Percentiles rank a stretch among this genome's conserved stretches.
phyloP scores from a whole-genome alignment of 306 rosid species.

The Canavalia ensiformis region DNA sequence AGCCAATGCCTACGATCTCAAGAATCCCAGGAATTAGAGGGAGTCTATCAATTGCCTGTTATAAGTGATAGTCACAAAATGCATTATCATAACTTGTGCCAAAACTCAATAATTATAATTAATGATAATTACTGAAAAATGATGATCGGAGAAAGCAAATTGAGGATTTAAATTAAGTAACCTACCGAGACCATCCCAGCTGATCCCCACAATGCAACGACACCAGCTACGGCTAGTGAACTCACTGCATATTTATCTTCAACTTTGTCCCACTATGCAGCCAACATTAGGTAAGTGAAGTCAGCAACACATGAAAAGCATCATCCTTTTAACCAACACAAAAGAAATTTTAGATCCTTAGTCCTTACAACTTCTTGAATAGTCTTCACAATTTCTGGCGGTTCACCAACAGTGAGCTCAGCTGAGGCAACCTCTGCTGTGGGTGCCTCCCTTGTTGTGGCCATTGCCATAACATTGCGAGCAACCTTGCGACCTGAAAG shows the following conservation, averaged over 20 bases:
- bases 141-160: background rate
- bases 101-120: background rate
- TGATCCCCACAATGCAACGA: conserved; percentile 77
- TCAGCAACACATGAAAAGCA: conserved; percentile 3
- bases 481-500: conserved; percentile 78
- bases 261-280: conserved; percentile 84
- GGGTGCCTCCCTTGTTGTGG: conserved; percentile 73
- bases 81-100: background rate
- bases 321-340: background rate
- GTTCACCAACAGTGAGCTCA: conserved; percentile 50
- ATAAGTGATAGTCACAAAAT: conserved; percentile 26
- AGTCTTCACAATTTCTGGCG: conserved; percentile 76
- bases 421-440: conserved; percentile 58
- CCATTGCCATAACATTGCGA: conserved; percentile 82
- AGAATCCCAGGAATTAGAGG: conserved; percentile 90
- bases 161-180: conserved; percentile 30
- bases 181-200: conserved; percentile 77
- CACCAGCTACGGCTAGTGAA: conserved; percentile 73
- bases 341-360: conserved; percentile 45
- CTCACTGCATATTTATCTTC: conserved; percentile 96
- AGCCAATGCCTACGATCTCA: conserved; percentile 95
- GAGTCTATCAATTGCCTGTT: conserved; percentile 96
- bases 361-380: conserved; percentile 76
- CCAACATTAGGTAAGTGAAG: conserved; percentile 15
- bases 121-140: background rate